These are phyloP conservation scores for Monotropa hypopitys DNA, from an alignment of 179 eudicot genomes.

Conservation along the genomic window DNA sequence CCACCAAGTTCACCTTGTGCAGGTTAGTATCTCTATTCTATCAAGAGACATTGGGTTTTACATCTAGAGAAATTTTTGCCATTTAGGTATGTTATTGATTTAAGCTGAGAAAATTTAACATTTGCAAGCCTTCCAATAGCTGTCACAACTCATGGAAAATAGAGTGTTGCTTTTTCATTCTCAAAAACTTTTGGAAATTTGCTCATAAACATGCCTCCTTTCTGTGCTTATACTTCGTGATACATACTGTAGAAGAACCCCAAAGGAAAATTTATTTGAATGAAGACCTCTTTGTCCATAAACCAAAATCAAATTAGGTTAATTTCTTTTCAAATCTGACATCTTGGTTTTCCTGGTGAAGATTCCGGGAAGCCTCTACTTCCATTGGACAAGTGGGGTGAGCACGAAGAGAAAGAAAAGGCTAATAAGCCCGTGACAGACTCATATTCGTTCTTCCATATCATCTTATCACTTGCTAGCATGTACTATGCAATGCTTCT, in stretches of 20 bases:
- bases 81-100: neutral
- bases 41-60: too few relatives aligned
- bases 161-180: neutral
- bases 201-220: neutral
- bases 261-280: too few relatives aligned
- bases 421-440: constrained; percentile 73
- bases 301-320: neutral
- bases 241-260: neutral
- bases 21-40: constrained; percentile 31
- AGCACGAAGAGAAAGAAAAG: constrained; percentile 60
- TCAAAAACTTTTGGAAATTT: neutral
- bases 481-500: constrained; percentile 99
- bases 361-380: constrained; percentile 87
- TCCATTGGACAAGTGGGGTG: constrained; percentile 69
- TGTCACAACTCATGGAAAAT: neutral
- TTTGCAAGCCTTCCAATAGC: neutral
- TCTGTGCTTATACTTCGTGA: neutral
- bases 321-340: neutral
- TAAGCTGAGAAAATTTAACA: neutral
- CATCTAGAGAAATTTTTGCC: too few relatives aligned
- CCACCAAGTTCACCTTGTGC: constrained; percentile 98
- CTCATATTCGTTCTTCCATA: constrained; percentile 91
- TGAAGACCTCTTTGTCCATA: neutral
- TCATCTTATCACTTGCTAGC: constrained; percentile 95
- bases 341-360: constrained; percentile 15